These are phyloP conservation scores for Salinomyces thailandicus DNA, from an alignment of 2,329 filamentous ascomycete species.

Conservation along the genomic window DNA sequence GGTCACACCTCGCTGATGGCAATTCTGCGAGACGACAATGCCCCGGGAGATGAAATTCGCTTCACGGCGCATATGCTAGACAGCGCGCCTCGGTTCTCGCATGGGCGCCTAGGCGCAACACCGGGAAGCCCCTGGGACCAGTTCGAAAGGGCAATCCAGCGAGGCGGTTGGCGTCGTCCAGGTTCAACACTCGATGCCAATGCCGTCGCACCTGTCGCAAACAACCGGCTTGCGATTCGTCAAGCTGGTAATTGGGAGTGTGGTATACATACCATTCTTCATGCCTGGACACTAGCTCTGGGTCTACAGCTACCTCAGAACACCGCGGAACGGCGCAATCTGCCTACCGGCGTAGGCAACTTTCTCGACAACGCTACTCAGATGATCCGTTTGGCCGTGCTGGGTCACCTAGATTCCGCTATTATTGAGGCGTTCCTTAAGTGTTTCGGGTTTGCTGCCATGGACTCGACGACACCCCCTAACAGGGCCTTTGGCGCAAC, in stretches of 20 bases:
- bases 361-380: conserved; percentile 3
- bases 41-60: neutral
- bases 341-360: neutral
- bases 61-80: neutral
- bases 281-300: conserved; percentile 9
- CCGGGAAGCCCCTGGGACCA: neutral
- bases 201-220: neutral
- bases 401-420: conserved; percentile 5
- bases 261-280: conserved; percentile 7
- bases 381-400: conserved; percentile 7
- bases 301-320: no score
- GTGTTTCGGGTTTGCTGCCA: conserved; percentile 7
- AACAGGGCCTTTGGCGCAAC: conserved; percentile 6
- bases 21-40: neutral
- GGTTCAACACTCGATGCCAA: neutral
- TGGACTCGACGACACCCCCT: neutral
- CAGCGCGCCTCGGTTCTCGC: neutral
- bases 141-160: neutral
- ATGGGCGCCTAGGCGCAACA: neutral
- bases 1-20: neutral
- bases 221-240: neutral
- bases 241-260: conserved; percentile 7
- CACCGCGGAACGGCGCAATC: neutral
- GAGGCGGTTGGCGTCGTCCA: neutral
- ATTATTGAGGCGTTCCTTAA: conserved; percentile 9